phyloP scores from a whole-genome alignment of 495 filamentous ascomycete genomes.

The Tuber brumale region DNA sequence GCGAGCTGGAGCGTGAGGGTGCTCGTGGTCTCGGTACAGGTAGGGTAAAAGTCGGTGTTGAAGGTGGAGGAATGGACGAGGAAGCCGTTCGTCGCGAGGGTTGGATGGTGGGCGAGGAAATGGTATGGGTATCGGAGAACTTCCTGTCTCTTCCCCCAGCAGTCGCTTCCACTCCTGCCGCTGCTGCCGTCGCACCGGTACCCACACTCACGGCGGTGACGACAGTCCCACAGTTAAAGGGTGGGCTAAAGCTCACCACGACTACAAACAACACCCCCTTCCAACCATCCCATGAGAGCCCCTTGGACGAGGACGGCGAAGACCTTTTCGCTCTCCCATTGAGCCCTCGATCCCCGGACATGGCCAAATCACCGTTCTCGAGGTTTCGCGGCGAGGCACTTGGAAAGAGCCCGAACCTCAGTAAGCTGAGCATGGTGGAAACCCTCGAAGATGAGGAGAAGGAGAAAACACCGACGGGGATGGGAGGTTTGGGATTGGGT shows the following conservation, averaged over 20 bases:
- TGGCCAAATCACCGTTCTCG: conserved; percentile 36
- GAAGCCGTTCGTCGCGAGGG: conserved; percentile 40
- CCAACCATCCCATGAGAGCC: conserved; percentile 5
- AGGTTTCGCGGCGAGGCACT: conserved; percentile 38
- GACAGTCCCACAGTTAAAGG: neutral
- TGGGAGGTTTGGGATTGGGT: conserved; percentile 2
- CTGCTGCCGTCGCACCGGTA: conserved; percentile 18
- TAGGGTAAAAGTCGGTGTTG: conserved; percentile 39
- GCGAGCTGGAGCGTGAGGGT: conserved; percentile 39
- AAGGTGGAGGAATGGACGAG: conserved; percentile 41
- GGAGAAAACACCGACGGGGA: neutral
- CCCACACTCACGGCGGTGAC: conserved; percentile 17
- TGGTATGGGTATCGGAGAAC: conserved; percentile 37
- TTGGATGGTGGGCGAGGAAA: conserved; percentile 42
- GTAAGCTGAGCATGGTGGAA: neutral
- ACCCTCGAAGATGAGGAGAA: neutral
- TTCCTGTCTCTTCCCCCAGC: conserved; percentile 32
- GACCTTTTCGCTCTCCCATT: conserved; percentile 41
- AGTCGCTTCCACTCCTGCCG: conserved; percentile 21
- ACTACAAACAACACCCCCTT: conserved; percentile 11
- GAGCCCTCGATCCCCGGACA: conserved; percentile 36
- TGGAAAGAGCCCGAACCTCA: conserved; percentile 2
- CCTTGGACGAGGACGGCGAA: conserved; percentile 29
- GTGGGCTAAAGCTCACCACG: conserved; percentile 19
- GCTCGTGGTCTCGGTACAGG: conserved; percentile 36